phyloP scores from a whole-genome alignment of 2,329 filamentous ascomycete genomes.

The Fusarium sp. region DNA sequence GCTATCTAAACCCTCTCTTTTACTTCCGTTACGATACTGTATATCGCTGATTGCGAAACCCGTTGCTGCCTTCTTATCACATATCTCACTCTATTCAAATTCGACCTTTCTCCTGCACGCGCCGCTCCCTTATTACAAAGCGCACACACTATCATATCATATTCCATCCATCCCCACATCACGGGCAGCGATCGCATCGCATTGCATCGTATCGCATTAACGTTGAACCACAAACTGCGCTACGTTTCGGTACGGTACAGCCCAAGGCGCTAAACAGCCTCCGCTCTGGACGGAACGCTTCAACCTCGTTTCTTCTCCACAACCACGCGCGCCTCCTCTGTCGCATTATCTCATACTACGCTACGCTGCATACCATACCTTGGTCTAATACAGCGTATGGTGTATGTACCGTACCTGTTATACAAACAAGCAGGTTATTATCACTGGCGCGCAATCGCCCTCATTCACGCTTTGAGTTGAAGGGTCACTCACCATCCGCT shows the following conservation, averaged over 20 bases:
- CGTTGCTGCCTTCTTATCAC: constrained; percentile 2
- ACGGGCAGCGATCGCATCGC: constrained; percentile 15
- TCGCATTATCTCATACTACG: constrained; percentile 42
- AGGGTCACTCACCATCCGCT: constrained; percentile 35
- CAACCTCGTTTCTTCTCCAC: constrained; percentile 43
- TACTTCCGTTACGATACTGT: constrained; percentile 14
- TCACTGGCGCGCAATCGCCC: constrained; percentile 34
- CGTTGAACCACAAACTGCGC: constrained; percentile 21
- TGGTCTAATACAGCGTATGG: neutral
- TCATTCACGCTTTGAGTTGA: neutral
- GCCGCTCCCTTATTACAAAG: constrained; percentile 18
- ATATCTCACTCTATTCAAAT: constrained; percentile 1
- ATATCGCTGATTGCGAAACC: constrained; percentile 10
- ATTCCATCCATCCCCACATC: constrained; percentile 1
- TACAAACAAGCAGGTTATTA: neutral
- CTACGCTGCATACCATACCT: constrained; percentile 19
- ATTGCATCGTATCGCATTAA: constrained; percentile 30
- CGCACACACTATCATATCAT: constrained; percentile 5
- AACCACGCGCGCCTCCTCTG: constrained; percentile 42
- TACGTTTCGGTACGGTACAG: constrained; percentile 26
- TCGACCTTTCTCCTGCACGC: constrained; percentile 1
- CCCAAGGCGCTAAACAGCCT: constrained; percentile 30
- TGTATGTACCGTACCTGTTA: neutral
- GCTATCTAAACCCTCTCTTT: neutral
- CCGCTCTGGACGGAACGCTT: constrained; percentile 37